Conservation (phyloP, 148 eudicot species). For the Rhododendron williamsianum region DNA sequence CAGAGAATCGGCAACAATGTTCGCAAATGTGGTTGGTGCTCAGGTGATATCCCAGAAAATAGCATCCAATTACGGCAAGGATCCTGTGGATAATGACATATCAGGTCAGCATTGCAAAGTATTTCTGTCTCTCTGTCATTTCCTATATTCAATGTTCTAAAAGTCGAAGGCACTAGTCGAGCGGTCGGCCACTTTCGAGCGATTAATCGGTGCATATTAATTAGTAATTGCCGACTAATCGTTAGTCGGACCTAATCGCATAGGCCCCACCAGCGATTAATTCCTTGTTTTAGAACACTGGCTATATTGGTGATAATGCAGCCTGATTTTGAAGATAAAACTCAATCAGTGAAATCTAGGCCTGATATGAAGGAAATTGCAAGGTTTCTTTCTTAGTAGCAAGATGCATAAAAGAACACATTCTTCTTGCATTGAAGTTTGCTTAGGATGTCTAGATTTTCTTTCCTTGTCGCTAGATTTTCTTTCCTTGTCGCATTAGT, state of each 20-base stretch:
- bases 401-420: neutral
- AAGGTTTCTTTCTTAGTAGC: neutral
- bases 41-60: constrained; percentile 76
- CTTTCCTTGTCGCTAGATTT: neutral
- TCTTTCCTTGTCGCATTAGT: neutral
- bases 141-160: neutral
- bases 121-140: neutral
- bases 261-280: too few species aligned
- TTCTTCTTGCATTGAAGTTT: neutral
- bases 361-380: neutral
- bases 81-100: constrained; percentile 22
- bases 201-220: too few species aligned
- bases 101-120: constrained; percentile 43
- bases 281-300: too few species aligned
- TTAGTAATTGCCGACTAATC: too few species aligned
- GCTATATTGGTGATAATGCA: neutral
- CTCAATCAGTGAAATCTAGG: neutral
- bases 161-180: too few species aligned
- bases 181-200: too few species aligned
- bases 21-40: constrained; percentile 84
- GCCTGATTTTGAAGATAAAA: neutral
- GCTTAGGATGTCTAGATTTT: neutral
- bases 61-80: constrained; percentile 34
- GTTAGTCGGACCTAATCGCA: too few species aligned
- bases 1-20: constrained; percentile 75